phyloP scores from a whole-genome alignment of 2,329 filamentous ascomycete species.

The Fusarium sulawesiense region DNA sequence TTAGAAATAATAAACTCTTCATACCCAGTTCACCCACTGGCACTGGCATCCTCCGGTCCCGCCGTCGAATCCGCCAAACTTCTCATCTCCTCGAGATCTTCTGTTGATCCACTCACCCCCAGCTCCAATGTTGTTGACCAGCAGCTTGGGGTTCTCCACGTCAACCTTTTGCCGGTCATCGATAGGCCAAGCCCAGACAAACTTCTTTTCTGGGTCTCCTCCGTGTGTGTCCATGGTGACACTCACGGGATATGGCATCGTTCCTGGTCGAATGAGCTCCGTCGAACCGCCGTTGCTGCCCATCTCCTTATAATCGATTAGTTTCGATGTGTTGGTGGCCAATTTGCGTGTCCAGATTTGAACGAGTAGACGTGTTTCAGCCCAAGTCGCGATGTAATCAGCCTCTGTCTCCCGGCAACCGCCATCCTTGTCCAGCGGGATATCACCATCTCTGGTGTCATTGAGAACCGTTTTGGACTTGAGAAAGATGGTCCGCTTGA shows the following conservation, averaged over 20 bases:
- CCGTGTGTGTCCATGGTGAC: constrained; percentile 72
- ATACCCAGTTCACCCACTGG: constrained; percentile 67
- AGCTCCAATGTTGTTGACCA: constrained; percentile 62
- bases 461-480: constrained; percentile 66
- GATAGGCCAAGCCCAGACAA: constrained; percentile 65
- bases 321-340: constrained; percentile 57
- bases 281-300: constrained; percentile 43
- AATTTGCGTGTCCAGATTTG: constrained; percentile 71
- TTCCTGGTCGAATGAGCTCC: constrained; percentile 61
- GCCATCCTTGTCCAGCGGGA: constrained; percentile 64
- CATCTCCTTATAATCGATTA: constrained; percentile 47
- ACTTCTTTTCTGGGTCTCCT: constrained; percentile 64
- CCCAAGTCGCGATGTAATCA: constrained; percentile 67
- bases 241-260: constrained; percentile 73
- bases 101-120: constrained; percentile 67
- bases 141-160: constrained; percentile 55
- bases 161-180: constrained; percentile 60
- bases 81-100: constrained; percentile 56
- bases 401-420: constrained; percentile 66
- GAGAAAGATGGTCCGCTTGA: constrained; percentile 86
- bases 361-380: constrained; percentile 71
- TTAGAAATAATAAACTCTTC: constrained; percentile 12
- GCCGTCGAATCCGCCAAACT: constrained; percentile 71
- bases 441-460: constrained; percentile 54
- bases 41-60: constrained; percentile 72